Base-by-base conservation (phyloP, 176 grass and related monocot genomes). In the Triticum timopheevii region DNA sequence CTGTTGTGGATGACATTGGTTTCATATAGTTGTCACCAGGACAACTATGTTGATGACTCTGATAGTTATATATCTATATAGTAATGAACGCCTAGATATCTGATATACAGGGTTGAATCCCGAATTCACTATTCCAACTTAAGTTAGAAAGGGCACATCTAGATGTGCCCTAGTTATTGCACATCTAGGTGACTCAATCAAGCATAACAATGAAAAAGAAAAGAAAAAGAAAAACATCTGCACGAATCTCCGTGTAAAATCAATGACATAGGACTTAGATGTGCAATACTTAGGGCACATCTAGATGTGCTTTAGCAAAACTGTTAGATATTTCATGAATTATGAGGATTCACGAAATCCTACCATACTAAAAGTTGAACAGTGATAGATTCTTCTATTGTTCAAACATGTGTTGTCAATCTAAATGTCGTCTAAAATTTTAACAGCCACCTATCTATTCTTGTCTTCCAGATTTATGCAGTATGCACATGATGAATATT, bases 71-170 rank as follows among this genome's bases (percentile, higher is more conserved):
- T 27, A 27, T 27, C 1, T 73, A 13, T 13, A 8, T 39, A 25
- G 2, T 72, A 39, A 42, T 2, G 15, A 66, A 31, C 0, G 3
- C 6, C 34, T 19, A 47, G 10, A 50, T 81, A 34, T 27, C 27
- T n/a, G 27, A 68, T 61, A 62, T 83, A 35, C 35, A 62, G 25
- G 34, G 69, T 17, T 73, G 24, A 59, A 13, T 61, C 52, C 34
- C 10, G 28, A 40, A 73, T 83, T 83, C 6, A 40, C 52, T 73
- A 20, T 79, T 83, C 42, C 34, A 75, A 61, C 36, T 63, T 28
- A 15, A 63, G 71, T 45, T 84, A 16, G 40, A 75, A 27, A 27
- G 27, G 27, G 27, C 27, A 27, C 27, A 27, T 27, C 27, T 27
- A 27, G 27, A 27, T 27, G 27, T 27, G 27, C 27, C 27, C 27